Evolutionary conservation across 805 yeast genomes (phyloP).

Genomic region (Vanderwaltozyma verrucispora): DNA sequence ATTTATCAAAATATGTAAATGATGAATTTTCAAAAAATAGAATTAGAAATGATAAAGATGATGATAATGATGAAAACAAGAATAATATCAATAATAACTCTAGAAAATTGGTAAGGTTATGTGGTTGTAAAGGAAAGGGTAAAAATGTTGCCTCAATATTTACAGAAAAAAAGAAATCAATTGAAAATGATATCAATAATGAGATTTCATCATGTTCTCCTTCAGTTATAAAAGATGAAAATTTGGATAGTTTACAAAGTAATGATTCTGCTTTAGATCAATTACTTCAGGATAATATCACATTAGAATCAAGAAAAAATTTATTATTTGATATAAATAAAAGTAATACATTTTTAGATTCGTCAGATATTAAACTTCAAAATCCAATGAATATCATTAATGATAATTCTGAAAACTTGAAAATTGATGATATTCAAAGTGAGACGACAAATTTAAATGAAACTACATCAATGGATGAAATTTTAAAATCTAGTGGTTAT

Average conservation of each 20-base stretch:
- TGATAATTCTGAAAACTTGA: not conserved
- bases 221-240: too few species aligned
- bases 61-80: too few species aligned
- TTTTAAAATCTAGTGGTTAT: constrained; percentile 7
- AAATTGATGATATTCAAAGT: not conserved
- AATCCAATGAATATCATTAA: too few species aligned
- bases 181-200: too few species aligned
- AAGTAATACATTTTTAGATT: not conserved
- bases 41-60: not conserved
- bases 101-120: not conserved
- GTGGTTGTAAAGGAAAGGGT: constrained; percentile 2
- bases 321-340: not conserved
- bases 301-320: too few species aligned
- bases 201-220: too few species aligned
- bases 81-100: not conserved
- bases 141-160: not conserved
- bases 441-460: not conserved
- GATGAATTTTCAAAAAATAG: not conserved
- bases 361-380: too few species aligned
- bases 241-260: not conserved
- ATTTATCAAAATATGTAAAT: constrained; percentile 10
- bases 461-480: constrained; percentile 2
- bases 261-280: not conserved
- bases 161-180: not conserved
- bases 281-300: too few species aligned